Evolutionary conservation across 2,329 filamentous ascomycete genomes (phyloP).

Genomic region (Fusarium praegraminearum): DNA sequence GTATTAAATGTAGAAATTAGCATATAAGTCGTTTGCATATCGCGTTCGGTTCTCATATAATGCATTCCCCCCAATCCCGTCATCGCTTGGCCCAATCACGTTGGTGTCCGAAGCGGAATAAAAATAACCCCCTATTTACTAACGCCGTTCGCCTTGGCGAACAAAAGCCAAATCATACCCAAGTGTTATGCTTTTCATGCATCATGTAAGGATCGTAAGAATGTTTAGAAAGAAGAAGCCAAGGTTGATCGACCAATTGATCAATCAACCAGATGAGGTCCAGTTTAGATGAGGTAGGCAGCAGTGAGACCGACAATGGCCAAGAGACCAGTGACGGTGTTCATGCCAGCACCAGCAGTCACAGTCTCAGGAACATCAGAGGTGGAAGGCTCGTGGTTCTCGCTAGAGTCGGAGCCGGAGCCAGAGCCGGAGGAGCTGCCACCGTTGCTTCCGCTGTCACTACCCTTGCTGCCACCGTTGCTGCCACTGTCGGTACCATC

Average conservation of each 20-base stretch:
- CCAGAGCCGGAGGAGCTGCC: constrained; percentile 7
- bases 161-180: constrained; percentile 27
- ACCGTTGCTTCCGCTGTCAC: constrained; percentile 10
- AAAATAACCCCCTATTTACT: constrained; percentile 15
- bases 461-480: background rate
- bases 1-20: constrained; percentile 41
- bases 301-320: constrained; percentile 56
- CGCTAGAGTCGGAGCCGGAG: constrained; percentile 19
- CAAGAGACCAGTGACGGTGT: constrained; percentile 52
- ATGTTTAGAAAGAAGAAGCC: constrained; percentile 12
- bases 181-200: constrained; percentile 41
- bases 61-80: constrained; percentile 28
- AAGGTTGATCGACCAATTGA: background rate
- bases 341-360: constrained; percentile 49
- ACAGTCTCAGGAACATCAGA: constrained; percentile 34
- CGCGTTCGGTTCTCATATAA: constrained; percentile 37
- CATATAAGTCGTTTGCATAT: constrained; percentile 40
- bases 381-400: constrained; percentile 29
- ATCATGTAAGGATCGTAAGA: constrained; percentile 44
- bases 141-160: constrained; percentile 42
- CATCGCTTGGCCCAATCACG: constrained; percentile 34
- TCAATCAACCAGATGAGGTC: background rate
- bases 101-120: constrained; percentile 28
- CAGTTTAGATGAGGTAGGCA: constrained; percentile 57
- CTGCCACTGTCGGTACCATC: constrained; percentile 12